phyloP scores from a whole-genome alignment of 495 filamentous ascomycete species.

The Penicillium parvum region DNA sequence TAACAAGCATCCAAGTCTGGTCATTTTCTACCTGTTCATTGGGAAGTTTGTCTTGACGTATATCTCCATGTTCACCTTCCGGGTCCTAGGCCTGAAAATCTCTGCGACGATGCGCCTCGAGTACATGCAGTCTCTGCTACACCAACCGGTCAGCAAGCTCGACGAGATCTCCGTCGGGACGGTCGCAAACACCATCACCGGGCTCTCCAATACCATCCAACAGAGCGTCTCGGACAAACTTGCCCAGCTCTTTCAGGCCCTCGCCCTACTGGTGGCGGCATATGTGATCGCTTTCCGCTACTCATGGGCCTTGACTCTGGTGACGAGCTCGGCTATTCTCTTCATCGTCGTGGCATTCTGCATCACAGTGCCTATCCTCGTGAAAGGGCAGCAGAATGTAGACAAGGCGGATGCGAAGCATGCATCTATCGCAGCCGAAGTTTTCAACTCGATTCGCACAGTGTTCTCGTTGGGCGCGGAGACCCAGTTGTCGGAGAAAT shows the following conservation, averaged over 20 bases:
- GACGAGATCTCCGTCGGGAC: slow-evolving; percentile 32
- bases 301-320: slow-evolving; percentile 46
- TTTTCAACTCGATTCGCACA: slow-evolving; percentile 45
- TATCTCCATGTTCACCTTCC: background rate
- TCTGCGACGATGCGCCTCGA: background rate
- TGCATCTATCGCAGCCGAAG: slow-evolving; percentile 44
- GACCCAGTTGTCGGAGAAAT: slow-evolving; percentile 32
- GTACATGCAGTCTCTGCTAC: background rate
- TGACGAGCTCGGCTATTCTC: slow-evolving; percentile 37
- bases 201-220: slow-evolving; percentile 60
- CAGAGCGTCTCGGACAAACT: slow-evolving; percentile 60
- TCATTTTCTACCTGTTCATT: background rate
- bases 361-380: slow-evolving; percentile 36
- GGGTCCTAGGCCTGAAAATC: too few relatives aligned
- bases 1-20: background rate
- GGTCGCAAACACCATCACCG: slow-evolving; percentile 56
- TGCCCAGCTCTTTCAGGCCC: slow-evolving; percentile 45
- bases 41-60: background rate
- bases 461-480: slow-evolving; percentile 52
- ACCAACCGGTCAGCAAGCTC: slow-evolving; percentile 7
- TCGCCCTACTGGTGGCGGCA: slow-evolving; percentile 47
- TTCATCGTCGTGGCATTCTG: slow-evolving; percentile 30
- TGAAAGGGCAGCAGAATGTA: slow-evolving; percentile 30
- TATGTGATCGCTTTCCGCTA: slow-evolving; percentile 48
- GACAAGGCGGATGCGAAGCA: slow-evolving; percentile 29